Evolutionary conservation across 176 grass and related monocot species (phyloP), one percentile per base, ranked within the genome.

Genomic region (Oropetium thomaeum): DNA sequence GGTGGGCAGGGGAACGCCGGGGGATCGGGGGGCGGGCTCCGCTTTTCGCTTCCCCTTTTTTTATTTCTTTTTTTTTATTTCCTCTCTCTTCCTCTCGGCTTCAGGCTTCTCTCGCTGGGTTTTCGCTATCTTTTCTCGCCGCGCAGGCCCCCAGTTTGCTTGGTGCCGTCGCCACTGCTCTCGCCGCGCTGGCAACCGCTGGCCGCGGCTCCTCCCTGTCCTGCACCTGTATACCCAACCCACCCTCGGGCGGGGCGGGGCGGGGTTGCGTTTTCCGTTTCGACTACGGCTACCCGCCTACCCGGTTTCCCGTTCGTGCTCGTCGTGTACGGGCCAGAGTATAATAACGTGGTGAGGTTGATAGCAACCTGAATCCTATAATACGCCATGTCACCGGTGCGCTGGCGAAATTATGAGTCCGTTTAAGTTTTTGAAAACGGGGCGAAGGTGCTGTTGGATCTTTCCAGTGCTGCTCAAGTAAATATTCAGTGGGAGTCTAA

Each of bases 71-170:
- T 44, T 31, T 0, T 58, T 4, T 11, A 6, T 51, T 72, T 2
- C 10, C 5, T 3, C 5, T 22, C 9, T 17, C 22, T 19, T 3
- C 4, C 22, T 10, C 3, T 17, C 25, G 0, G 9, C 38, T 14
- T 9, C 37, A n/a, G n/a, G n/a, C n/a, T n/a, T n/a, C 43, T 47
- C 26, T 32, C 22, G 71, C 38, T 71, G 72, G 65, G 66, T 65
- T 62, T 62, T 64, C 58, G 63, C 70, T 31, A 25, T 68, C 62
- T 47, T 61, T 69, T 69, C 25, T 35, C n/a, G n/a, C n/a, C n/a
- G n/a, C n/a, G n/a, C n/a, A n/a, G n/a, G 38, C 58, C 57, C 76
- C 53, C 76, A 9, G 62, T 62, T 68, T 68, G 76, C 76, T 73
- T 68, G 32, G 69, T 42, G 60, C 5, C 19, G 69, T 48, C 58